A percentile compares a stretch with the other conserved stretches of the same genome.
Conservation (phyloP, 2,329 filamentous ascomycete species). For the Fusarium chlamydosporum region DNA sequence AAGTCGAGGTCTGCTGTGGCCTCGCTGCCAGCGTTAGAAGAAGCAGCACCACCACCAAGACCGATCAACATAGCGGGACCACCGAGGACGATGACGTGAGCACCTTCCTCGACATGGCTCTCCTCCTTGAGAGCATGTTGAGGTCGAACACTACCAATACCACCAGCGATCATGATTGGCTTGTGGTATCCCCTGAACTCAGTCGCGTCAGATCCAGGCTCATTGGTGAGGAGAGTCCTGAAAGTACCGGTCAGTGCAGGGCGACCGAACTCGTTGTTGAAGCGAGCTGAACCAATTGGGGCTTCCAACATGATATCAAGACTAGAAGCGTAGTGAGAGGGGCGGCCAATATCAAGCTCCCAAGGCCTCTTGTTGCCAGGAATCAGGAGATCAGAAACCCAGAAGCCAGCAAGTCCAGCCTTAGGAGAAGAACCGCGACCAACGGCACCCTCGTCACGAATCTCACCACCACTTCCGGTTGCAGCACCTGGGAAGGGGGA, state of each 20-base stretch:
- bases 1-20: slow-evolving; percentile 94
- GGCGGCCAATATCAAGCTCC: slow-evolving; percentile 92
- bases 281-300: slow-evolving; percentile 92
- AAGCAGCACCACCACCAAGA: slow-evolving; percentile 93
- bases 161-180: slow-evolving; percentile 98
- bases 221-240: slow-evolving; percentile 82
- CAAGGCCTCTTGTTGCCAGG: slow-evolving; percentile 86
- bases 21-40: slow-evolving; percentile 89
- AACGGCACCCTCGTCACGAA: slow-evolving; percentile 94
- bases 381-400: slow-evolving; percentile 93
- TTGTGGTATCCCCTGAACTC: slow-evolving; percentile 96
- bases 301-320: slow-evolving; percentile 98
- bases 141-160: slow-evolving; percentile 91
- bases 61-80: slow-evolving; percentile 98
- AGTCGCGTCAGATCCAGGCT: slow-evolving; percentile 62
- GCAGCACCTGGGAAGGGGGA: slow-evolving; percentile 93
- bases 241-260: slow-evolving; percentile 92
- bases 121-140: slow-evolving; percentile 90
- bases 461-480: slow-evolving; percentile 95
- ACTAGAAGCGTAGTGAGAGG: slow-evolving; percentile 91
- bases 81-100: slow-evolving; percentile 91
- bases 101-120: slow-evolving; percentile 84
- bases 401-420: slow-evolving; percentile 92
- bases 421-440: slow-evolving; percentile 94
- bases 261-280: slow-evolving; percentile 98